These are phyloP conservation scores for Chlorella ohadii DNA, from an alignment of 139 green algal genomes.

Conservation along the genomic window DNA sequence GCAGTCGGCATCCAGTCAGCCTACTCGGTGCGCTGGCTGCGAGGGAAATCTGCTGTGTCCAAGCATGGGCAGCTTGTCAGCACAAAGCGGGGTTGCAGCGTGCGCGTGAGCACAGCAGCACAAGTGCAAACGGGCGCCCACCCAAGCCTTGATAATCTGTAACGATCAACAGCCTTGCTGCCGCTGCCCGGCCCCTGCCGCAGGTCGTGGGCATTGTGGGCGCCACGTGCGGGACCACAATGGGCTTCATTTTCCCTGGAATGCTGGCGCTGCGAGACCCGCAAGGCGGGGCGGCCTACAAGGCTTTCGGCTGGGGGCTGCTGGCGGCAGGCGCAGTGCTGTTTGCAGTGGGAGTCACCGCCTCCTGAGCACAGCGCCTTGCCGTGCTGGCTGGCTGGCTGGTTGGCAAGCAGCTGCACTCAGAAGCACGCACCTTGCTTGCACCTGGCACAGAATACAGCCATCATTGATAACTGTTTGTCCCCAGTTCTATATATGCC, in stretches of 20 bases:
- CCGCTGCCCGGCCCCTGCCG: neutral
- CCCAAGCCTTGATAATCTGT: no score
- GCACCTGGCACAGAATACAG: no score
- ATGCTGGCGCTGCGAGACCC: constrained; percentile 29
- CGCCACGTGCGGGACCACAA: constrained; percentile 6
- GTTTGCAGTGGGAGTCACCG: neutral
- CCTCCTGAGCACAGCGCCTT: neutral
- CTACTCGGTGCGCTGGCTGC: constrained; percentile 8
- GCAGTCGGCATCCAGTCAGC: constrained; percentile 9
- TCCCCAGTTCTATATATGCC: no score
- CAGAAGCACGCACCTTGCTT: no score
- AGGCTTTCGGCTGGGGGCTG: constrained; percentile 4
- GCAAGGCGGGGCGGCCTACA: neutral
- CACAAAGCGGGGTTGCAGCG: no score
- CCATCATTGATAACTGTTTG: no score
- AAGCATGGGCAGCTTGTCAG: no score
- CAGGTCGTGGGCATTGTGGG: constrained; percentile 31
- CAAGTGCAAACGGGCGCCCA: no score
- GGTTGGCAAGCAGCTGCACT: neutral
- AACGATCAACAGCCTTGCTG: neutral
- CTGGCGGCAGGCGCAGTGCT: constrained; percentile 1
- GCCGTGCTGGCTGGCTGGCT: neutral
- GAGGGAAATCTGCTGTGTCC: neutral
- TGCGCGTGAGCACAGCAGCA: no score
- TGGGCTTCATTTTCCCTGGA: constrained; percentile 39